Conservation (phyloP, 2,329 filamentous ascomycete genomes). For the Biscogniauxia sp. region DNA sequence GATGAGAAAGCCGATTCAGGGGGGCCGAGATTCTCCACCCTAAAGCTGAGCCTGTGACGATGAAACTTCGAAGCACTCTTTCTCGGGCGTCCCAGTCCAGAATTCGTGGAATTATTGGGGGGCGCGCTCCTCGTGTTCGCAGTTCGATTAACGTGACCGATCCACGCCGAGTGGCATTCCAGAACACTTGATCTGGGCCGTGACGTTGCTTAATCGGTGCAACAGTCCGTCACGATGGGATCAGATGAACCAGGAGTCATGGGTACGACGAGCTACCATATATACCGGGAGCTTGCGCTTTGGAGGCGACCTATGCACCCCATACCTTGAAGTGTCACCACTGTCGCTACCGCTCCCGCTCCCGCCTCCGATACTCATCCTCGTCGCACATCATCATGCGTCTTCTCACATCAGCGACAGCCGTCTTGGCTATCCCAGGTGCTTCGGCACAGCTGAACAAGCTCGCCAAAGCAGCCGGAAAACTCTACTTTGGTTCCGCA, state of each 20-base stretch:
- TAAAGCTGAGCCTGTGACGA: neutral
- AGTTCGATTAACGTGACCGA: neutral
- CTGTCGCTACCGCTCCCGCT: neutral
- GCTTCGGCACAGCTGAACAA: conserved; percentile 42
- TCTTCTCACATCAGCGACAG: conserved; percentile 4
- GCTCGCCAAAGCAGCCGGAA: conserved; percentile 54
- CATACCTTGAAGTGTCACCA: neutral
- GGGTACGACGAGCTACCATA: neutral
- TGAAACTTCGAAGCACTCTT: neutral
- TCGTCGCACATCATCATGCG: conserved; percentile 1
- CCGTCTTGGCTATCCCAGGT: conserved; percentile 17
- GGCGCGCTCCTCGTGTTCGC: neutral
- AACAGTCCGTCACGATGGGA: neutral
- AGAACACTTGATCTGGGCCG: neutral
- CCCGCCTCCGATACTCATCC: neutral
- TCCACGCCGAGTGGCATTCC: neutral
- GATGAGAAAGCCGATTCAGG: neutral
- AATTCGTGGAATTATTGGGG: neutral
- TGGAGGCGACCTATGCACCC: neutral
- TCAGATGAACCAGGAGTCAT: neutral
- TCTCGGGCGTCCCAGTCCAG: neutral
- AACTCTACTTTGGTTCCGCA: conserved; percentile 63
- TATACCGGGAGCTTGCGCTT: neutral
- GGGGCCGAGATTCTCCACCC: neutral
- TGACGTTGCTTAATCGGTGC: neutral